phyloP scores from a whole-genome alignment of 2,329 filamentous ascomycete species.

The Colletotrichum liaoningense region DNA sequence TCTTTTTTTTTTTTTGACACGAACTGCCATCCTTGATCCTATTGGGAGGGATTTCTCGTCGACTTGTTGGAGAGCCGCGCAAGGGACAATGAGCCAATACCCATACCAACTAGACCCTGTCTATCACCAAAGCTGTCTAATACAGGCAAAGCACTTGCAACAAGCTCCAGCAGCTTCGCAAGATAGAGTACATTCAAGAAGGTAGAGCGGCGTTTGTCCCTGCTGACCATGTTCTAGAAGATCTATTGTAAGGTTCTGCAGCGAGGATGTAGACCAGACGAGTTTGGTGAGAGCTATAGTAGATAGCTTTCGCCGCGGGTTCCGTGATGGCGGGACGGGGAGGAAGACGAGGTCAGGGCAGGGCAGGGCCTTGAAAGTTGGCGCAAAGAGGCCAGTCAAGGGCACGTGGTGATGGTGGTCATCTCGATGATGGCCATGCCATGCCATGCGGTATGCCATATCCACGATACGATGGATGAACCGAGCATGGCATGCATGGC shows the following conservation, averaged over 20 bases:
- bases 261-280: neutral
- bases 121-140: neutral
- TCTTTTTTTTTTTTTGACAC: neutral
- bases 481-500: neutral
- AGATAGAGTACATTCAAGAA: neutral
- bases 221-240: neutral
- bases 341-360: neutral
- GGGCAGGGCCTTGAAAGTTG: no score
- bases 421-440: neutral
- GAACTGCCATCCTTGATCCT: neutral
- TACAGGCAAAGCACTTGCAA: neutral
- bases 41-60: neutral
- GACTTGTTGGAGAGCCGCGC: neutral
- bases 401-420: neutral
- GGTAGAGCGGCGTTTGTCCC: neutral
- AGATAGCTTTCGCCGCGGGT: neutral
- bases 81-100: neutral
- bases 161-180: neutral
- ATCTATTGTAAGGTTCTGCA: neutral
- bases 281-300: neutral
- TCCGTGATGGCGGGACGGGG: neutral
- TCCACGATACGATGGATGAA: neutral
- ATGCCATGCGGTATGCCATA: neutral
- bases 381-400: neutral
- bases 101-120: neutral